Conservation (phyloP, 1,284 basidiomycete species). For the Malassezia yamatoensis region DNA sequence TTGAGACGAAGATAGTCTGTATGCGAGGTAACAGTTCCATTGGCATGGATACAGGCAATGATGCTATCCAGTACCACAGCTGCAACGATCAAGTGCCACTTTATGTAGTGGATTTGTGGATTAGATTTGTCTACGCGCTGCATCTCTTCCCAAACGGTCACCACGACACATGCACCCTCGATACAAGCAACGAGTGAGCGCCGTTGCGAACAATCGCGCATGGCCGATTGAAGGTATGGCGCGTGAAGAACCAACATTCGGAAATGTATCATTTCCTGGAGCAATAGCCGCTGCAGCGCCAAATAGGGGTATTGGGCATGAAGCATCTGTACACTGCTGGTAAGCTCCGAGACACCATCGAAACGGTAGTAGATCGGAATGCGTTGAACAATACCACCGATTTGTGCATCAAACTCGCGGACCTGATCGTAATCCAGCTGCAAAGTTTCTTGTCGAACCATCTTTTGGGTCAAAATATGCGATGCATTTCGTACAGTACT, state of each 20-base stretch:
- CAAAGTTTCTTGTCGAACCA: neutral
- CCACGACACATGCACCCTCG: slow-evolving; percentile 1
- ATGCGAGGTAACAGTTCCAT: neutral
- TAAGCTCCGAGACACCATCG: neutral
- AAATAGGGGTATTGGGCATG: slow-evolving; percentile 21
- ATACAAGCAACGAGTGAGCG: slow-evolving; percentile 19
- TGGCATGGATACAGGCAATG: neutral
- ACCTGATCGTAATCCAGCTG: neutral
- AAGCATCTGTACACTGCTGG: neutral
- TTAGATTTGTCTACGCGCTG: neutral
- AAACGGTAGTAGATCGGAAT: slow-evolving; percentile 2
- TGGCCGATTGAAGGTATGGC: slow-evolving; percentile 24
- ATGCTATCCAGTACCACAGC: neutral
- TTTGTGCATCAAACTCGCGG: neutral
- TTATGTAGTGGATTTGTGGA: neutral
- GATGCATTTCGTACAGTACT: neutral
- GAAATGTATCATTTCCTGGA: slow-evolving; percentile 26
- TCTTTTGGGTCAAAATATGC: neutral
- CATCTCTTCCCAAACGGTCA: slow-evolving; percentile 4
- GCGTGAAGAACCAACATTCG: slow-evolving; percentile 28
- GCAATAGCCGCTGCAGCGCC: slow-evolving; percentile 23
- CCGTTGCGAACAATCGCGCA: slow-evolving; percentile 22
- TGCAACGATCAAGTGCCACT: slow-evolving; percentile 1
- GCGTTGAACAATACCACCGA: neutral
- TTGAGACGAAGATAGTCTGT: neutral